These are phyloP conservation scores for Triticum dicoccoides DNA, from an alignment of 176 grass and related monocot genomes.

Conservation along the genomic window DNA sequence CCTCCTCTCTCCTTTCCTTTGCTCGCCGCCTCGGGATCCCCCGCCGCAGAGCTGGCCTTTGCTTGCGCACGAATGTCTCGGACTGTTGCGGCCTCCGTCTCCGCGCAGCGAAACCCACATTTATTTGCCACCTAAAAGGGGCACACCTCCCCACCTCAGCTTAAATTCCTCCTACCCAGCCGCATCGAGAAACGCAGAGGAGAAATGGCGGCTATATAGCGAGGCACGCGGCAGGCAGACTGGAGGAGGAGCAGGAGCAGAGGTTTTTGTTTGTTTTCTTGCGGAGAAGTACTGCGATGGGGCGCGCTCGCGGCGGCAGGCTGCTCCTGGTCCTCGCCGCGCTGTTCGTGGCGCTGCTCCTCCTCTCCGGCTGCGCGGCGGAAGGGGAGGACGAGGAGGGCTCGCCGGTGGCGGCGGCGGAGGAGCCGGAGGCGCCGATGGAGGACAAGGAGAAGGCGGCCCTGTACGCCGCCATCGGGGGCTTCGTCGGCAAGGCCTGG, in stretches of 20 bases:
- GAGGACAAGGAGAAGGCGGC: slow-evolving; percentile 59
- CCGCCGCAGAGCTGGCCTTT: background rate
- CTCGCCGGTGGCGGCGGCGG: background rate
- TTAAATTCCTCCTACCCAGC: background rate
- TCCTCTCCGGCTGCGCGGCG: slow-evolving; percentile 24
- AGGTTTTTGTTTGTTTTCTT: background rate
- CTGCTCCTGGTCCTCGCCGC: background rate
- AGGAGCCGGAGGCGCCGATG: slow-evolving; percentile 45
- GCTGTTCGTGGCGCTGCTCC: background rate
- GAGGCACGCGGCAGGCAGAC: background rate
- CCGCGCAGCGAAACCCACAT: slow-evolving; percentile 19
- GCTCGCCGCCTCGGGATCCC: slow-evolving; percentile 37
- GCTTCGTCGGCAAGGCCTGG: slow-evolving; percentile 80
- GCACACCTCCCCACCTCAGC: background rate
- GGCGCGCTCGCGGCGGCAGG: background rate
- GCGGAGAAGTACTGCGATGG: background rate
- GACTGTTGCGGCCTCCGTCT: background rate
- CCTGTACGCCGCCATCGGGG: slow-evolving; percentile 62
- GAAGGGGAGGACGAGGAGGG: background rate
- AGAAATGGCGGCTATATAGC: slow-evolving; percentile 4
- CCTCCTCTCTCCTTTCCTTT: background rate
- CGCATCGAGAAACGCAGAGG: background rate
- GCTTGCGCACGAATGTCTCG: slow-evolving; percentile 40
- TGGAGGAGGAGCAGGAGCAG: background rate
- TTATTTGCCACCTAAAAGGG: slow-evolving; percentile 38